These are phyloP conservation scores for Thielaviopsis musarum DNA, from an alignment of 2,329 filamentous ascomycete species.

Conservation along the genomic window DNA sequence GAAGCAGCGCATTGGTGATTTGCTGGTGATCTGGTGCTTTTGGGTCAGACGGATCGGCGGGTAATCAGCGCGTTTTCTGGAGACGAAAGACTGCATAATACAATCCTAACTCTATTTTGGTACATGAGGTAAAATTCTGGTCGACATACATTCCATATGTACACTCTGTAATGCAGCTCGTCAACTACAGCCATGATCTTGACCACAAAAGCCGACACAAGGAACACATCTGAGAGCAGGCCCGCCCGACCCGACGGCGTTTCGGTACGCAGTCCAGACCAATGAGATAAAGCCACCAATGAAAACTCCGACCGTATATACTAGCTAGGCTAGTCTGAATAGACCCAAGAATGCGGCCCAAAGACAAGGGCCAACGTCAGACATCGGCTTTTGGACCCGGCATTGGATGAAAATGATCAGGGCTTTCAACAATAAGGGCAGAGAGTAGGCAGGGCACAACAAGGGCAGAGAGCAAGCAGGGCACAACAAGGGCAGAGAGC, in stretches of 20 bases:
- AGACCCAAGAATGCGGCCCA: too few species aligned
- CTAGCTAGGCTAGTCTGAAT: too few species aligned
- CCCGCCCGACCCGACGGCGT: neutral
- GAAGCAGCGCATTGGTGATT: neutral
- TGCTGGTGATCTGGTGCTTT: neutral
- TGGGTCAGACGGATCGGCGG: neutral
- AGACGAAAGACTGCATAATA: neutral
- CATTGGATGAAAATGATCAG: neutral
- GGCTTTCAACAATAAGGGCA: neutral
- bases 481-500: neutral
- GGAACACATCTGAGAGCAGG: neutral
- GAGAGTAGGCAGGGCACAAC: too few species aligned
- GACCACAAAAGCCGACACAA: neutral
- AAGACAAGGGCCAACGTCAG: neutral
- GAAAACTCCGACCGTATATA: neutral
- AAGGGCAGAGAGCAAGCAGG: neutral
- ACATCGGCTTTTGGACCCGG: neutral
- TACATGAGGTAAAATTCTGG: neutral
- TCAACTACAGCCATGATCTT: neutral
- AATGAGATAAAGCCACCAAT: neutral
- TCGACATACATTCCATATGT: neutral
- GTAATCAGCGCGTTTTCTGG: neutral
- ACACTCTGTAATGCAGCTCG: neutral
- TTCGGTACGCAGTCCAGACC: neutral
- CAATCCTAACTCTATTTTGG: neutral